Conservation (phyloP, 441 rosid species). For the Gossypium laxum region DNA sequence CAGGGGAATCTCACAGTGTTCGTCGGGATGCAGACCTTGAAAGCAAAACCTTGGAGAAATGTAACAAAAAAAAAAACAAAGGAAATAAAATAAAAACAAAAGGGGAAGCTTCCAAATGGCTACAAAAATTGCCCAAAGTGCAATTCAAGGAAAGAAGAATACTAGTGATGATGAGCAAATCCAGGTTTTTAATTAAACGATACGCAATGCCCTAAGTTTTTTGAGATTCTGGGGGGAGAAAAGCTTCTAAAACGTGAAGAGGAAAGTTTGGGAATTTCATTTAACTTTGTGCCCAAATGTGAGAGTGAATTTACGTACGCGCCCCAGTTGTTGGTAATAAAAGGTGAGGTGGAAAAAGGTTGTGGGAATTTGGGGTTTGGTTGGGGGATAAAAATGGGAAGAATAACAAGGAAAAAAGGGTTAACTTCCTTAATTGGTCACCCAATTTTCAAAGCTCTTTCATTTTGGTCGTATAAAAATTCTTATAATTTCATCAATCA, state of each 20-base stretch:
- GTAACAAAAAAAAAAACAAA: neutral
- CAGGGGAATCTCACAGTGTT: neutral
- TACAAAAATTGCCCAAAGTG: neutral
- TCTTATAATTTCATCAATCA: no score
- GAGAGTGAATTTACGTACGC: neutral
- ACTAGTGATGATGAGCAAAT: neutral
- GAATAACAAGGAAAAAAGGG: neutral
- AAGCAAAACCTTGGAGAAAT: no score
- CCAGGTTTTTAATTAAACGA: neutral
- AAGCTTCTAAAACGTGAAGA: neutral
- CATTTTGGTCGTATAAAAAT: no score
- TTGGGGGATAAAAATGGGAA: constrained; percentile 2
- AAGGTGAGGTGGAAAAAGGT: neutral
- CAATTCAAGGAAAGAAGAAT: neutral
- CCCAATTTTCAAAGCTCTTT: no score
- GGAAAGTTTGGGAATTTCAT: neutral
- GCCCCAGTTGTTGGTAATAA: neutral
- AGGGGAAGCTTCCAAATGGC: neutral
- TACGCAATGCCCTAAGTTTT: neutral
- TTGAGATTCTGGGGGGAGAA: neutral
- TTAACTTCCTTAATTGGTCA: no score
- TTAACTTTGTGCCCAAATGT: neutral
- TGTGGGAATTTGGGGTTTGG: neutral
- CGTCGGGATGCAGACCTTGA: neutral
- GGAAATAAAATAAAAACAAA: neutral